Conservation (phyloP, 306 rosid genomes). For the Aeschynomene evenia region DNA sequence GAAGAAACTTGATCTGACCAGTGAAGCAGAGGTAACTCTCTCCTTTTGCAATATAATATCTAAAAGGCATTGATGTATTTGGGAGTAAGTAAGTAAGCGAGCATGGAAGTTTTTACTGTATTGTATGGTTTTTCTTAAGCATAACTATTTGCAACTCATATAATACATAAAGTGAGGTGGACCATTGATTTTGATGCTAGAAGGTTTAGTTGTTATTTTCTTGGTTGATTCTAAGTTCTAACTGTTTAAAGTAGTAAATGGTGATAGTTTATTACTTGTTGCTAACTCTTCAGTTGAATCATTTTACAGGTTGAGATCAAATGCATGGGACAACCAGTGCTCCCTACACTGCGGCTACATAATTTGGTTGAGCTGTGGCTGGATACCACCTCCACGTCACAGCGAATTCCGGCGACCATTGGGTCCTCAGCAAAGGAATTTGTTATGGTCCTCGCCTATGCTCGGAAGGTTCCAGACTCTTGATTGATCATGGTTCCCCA, state of each 20-base stretch:
- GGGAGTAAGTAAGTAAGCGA: slow-evolving; percentile 3
- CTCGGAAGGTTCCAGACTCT: slow-evolving; percentile 56
- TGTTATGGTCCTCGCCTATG: slow-evolving; percentile 79
- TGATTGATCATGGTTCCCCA: slow-evolving; percentile 31
- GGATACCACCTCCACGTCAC: slow-evolving; percentile 54
- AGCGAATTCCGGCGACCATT: slow-evolving; percentile 57
- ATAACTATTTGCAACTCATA: background rate
- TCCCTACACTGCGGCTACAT: slow-evolving; percentile 59
- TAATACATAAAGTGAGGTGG: background rate
- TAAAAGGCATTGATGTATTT: slow-evolving; percentile 13
- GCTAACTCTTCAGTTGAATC: slow-evolving; percentile 1
- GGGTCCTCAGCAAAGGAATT: slow-evolving; percentile 95
- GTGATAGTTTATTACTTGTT: background rate
- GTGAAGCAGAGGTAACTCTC: slow-evolving; percentile 70
- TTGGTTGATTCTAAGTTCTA: background rate
- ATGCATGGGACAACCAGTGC: slow-evolving; percentile 90
- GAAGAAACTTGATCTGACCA: slow-evolving; percentile 71
- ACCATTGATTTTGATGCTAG: background rate
- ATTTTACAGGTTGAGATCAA: slow-evolving; percentile 78
- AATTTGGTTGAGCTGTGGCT: slow-evolving; percentile 85
- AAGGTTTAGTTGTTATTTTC: background rate
- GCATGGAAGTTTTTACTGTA: background rate
- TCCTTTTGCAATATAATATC: background rate
- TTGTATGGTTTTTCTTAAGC: slow-evolving; percentile 13
- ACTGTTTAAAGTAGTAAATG: background rate